Evolutionary conservation across 257 asterid species (phyloP).

Genomic region (Nicotiana obtusifolia): DNA sequence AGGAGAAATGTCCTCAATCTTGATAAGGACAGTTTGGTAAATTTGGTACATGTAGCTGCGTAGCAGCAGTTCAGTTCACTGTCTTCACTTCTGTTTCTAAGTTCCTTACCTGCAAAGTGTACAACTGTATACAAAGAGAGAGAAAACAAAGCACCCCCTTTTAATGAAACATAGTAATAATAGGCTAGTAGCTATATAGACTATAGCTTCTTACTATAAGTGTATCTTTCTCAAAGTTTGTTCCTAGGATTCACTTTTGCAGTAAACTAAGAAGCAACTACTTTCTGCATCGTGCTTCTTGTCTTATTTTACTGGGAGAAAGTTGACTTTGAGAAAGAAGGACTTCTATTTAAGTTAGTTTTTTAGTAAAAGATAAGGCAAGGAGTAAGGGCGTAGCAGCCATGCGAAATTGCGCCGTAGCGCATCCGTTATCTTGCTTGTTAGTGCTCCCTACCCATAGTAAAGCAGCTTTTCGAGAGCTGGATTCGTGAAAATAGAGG

Average conservation of each 20-base stretch:
- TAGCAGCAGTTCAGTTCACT: slow-evolving; percentile 21
- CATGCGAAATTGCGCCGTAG: too few species aligned
- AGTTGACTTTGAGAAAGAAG: too few species aligned
- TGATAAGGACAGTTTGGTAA: slow-evolving; percentile 63
- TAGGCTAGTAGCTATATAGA: not conserved
- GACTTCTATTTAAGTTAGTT: too few species aligned
- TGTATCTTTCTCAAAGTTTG: slow-evolving; percentile 18
- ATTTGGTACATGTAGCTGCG: slow-evolving; percentile 33
- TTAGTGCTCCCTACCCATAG: too few species aligned
- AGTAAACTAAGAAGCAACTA: not conserved
- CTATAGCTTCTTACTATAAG: slow-evolving; percentile 14
- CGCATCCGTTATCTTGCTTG: too few species aligned
- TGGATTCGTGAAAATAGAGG: too few species aligned
- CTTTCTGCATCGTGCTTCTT: too few species aligned
- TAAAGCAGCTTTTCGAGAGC: too few species aligned
- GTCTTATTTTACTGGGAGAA: too few species aligned
- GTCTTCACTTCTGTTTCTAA: slow-evolving; percentile 61
- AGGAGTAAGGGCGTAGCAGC: too few species aligned
- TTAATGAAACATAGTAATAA: slow-evolving; percentile 5
- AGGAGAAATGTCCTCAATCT: slow-evolving; percentile 12
- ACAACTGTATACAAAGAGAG: not conserved
- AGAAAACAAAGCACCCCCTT: slow-evolving; percentile 31
- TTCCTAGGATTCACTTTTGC: slow-evolving; percentile 13
- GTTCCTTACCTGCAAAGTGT: slow-evolving; percentile 18
- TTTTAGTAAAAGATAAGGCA: too few species aligned